Base-by-base conservation (phyloP, 495 filamentous ascomycete genomes). In the Pseudevernia furfuracea region DNA sequence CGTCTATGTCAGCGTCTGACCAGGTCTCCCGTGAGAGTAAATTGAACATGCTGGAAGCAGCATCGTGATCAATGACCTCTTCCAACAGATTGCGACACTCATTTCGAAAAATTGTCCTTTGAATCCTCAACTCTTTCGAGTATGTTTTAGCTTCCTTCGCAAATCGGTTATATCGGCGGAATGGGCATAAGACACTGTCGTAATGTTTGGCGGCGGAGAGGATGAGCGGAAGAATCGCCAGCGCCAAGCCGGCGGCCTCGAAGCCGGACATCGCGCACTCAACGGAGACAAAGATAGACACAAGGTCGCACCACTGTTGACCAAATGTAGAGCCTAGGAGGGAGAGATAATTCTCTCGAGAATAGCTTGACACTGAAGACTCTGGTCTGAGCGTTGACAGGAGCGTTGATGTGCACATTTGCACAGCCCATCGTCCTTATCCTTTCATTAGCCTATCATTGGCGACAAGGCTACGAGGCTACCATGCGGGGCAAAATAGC, bases 191-290 rank as follows among this genome's bases (percentile, higher is more conserved):
- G 34, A 64, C 66, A 38, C 65, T 49, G n/a, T 74, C 66, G 53
- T 72, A 75, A 52, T 74, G 66, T 52, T 74, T 66, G 11, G 66
- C 59, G 43, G 67, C 67, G 38, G 67, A 69, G 10, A 74, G 48
- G 3, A 75, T 39, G 19, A 75, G 48, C 12, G 73, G 73, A 32
- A 75, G 64, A 19, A 75, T 49, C 4, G 57, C 73, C 30, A 75
- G 49, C 36, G 58, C 64, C 49, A 75, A 60, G n/a, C 71, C 70
- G n/a, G 59, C 69, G 7, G 62, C 59, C 41, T 72, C 72, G 1
- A 52, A 21, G 9, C 64, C 67, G 0, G 67, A 69, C 63, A 66
- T 63, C 38, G 11, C n/a, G 19, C n/a, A n/a, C n/a, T n/a, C n/a
- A n/a, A n/a, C n/a, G n/a, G n/a, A n/a, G n/a, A n/a, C n/a, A n/a